Base-by-base conservation (phyloP, 768 basidiomycete species). In the Inosperma sp. region DNA sequence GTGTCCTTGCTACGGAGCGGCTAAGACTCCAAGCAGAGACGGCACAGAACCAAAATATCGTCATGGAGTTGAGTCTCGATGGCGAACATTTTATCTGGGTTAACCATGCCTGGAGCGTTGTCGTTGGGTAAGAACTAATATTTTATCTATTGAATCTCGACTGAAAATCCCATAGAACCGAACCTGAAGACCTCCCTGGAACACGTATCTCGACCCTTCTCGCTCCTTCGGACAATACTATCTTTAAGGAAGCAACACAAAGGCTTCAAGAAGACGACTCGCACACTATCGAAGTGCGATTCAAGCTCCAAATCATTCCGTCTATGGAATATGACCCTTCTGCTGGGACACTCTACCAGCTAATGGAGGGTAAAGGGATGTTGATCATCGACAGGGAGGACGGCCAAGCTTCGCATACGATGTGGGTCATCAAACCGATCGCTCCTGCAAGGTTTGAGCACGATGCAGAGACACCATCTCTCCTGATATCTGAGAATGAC, bases 311-410 rank as follows among this genome's bases (percentile, higher is more conserved):
- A 59, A 79, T 95, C 34, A 79, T 86, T 56, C 79, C 84, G 3
- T 79, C 76, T 22, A 65, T 72, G 37, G 79, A 81, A 49, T 72
- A 72, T 36, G 86, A 88, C 34, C 76, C 79, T 21, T 73, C 75
- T 19, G 62, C 70, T 14, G 75, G 75, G 8, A 68, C 70, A 6
- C 74, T 86, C 23, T 89, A 82, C 66, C 88, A 91, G 65, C 82
- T 81, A 58, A 93, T 98, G 86, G 94, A 97, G 62, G 96, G 90
- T 25, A 95, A 95, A 65, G 96, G 96, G 14, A 97, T 99, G 96
- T 81, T 98, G 60, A 94, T 98, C 84, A 80, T 90, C 53, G 94
- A 97, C 72, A 83, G 93, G 26, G 83, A 93, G 64, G 86, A 85
- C 48, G 87, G 87, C 14, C 79, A 82, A 53, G 84, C 92, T 12